Percentiles rank a stretch among this genome's conserved stretches.
Evolutionary conservation across 768 basidiomycete genomes (phyloP).

Genomic region (Lepiota brunneoincarnata): DNA sequence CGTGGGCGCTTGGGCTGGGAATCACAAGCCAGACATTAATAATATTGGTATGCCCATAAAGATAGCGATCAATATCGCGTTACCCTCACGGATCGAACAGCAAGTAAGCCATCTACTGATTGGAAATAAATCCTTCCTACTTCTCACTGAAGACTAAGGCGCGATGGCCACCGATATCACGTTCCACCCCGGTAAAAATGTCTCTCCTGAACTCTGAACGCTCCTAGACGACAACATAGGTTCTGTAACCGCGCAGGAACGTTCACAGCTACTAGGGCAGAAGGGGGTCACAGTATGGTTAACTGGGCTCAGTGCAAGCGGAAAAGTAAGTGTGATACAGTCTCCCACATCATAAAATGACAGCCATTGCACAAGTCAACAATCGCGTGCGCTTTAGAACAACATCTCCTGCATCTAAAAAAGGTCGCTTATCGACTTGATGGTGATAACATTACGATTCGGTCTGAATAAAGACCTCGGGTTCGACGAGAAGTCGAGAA

Average conservation of each 20-base stretch:
- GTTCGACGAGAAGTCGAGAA: constrained; percentile 87
- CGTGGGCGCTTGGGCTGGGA: no score
- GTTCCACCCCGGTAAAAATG: constrained; percentile 59
- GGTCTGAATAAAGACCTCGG: constrained; percentile 97
- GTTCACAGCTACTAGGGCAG: constrained; percentile 66
- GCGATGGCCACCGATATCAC: constrained; percentile 55
- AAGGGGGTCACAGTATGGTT: constrained; percentile 94
- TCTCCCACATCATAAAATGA: background rate
- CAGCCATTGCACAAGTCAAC: constrained; percentile 63
- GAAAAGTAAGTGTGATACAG: constrained; percentile 59
- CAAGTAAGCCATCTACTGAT: background rate
- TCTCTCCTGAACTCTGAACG: background rate
- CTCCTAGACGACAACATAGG: constrained; percentile 39
- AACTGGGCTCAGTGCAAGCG: constrained; percentile 93
- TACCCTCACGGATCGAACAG: constrained; percentile 18
- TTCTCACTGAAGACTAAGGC: background rate
- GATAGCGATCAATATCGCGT: constrained; percentile 21
- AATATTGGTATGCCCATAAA: no score
- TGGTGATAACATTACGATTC: constrained; percentile 93
- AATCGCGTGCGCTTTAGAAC: constrained; percentile 95
- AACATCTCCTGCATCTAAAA: constrained; percentile 83
- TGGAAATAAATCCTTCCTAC: background rate
- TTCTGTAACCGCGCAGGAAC: constrained; percentile 68
- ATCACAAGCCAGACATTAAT: no score
- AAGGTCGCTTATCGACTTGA: constrained; percentile 92